phyloP scores from a whole-genome alignment of 768 basidiomycete genomes.

The Mycena metata region DNA sequence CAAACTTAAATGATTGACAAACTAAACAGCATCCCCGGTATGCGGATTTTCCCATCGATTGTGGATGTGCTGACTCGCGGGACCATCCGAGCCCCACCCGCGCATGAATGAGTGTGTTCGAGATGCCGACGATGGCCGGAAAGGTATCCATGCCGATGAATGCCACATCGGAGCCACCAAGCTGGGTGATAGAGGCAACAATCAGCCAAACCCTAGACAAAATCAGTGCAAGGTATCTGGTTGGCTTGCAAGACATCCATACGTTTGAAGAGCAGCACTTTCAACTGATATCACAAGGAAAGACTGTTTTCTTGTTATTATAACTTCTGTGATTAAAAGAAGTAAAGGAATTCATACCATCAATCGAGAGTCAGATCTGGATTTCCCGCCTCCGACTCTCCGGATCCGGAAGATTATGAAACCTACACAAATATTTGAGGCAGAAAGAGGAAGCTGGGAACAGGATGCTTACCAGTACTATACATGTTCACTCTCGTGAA shows the following conservation, averaged over 20 bases:
- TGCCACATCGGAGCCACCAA: not conserved
- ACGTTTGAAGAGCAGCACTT: constrained; percentile 25
- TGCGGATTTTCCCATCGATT: no score
- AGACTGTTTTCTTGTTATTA: not conserved
- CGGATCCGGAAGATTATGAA: constrained; percentile 15
- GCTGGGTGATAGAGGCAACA: not conserved
- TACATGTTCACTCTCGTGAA: constrained; percentile 3
- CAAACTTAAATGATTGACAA: no score
- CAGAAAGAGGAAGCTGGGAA: not conserved
- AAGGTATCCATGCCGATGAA: not conserved
- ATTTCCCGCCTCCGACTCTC: not conserved
- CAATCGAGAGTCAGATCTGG: not conserved
- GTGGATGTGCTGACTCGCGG: no score
- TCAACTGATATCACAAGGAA: constrained; percentile 23
- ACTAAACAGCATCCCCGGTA: no score
- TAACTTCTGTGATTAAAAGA: not conserved
- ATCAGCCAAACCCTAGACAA: not conserved
- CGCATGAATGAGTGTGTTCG: constrained; percentile 16
- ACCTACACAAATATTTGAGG: no score
- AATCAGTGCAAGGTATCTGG: not conserved
- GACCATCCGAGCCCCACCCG: constrained; percentile 16
- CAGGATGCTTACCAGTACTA: constrained; percentile 5
- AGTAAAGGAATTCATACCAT: not conserved
- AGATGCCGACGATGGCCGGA: constrained; percentile 8
- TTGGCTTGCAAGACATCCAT: not conserved